phyloP scores from a whole-genome alignment of 129 eudicot species.

The Centrapalus pauciflorus region DNA sequence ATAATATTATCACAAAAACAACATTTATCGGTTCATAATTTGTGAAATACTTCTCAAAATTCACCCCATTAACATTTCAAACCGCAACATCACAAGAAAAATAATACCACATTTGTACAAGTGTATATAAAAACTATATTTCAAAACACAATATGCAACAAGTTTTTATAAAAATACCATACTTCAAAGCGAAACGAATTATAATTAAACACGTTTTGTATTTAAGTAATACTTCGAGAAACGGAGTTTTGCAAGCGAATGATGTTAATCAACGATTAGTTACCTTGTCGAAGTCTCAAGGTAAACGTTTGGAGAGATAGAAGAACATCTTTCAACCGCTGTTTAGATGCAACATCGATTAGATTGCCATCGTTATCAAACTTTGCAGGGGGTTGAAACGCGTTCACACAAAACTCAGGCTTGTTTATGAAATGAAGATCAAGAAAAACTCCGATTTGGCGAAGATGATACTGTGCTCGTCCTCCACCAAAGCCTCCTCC shows the following conservation, averaged over 20 bases:
- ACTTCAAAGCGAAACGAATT: too few species aligned
- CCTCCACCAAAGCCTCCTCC: slow-evolving; percentile 83
- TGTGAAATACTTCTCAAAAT: too few species aligned
- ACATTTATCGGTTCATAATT: too few species aligned
- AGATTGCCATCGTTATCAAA: slow-evolving; percentile 70
- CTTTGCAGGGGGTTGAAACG: slow-evolving; percentile 59
- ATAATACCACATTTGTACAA: too few species aligned
- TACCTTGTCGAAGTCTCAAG: slow-evolving; percentile 36
- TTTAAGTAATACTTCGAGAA: neutral
- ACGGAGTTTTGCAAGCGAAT: neutral
- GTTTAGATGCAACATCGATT: slow-evolving; percentile 47
- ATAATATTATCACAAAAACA: too few species aligned
- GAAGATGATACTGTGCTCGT: slow-evolving; percentile 71
- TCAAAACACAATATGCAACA: neutral
- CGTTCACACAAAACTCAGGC: slow-evolving; percentile 60
- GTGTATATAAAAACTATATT: neutral
- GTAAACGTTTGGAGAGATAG: slow-evolving; percentile 45
- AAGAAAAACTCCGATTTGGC: slow-evolving; percentile 67
- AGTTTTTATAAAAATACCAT: too few species aligned
- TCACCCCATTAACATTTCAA: too few species aligned
- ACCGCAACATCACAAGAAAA: too few species aligned
- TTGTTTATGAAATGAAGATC: slow-evolving; percentile 88
- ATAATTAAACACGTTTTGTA: neutral
- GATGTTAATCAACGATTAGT: slow-evolving; percentile 1
- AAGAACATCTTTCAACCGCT: slow-evolving; percentile 47